Conservation (phyloP, 1,284 basidiomycete species). For the Amylostereum areolatum region DNA sequence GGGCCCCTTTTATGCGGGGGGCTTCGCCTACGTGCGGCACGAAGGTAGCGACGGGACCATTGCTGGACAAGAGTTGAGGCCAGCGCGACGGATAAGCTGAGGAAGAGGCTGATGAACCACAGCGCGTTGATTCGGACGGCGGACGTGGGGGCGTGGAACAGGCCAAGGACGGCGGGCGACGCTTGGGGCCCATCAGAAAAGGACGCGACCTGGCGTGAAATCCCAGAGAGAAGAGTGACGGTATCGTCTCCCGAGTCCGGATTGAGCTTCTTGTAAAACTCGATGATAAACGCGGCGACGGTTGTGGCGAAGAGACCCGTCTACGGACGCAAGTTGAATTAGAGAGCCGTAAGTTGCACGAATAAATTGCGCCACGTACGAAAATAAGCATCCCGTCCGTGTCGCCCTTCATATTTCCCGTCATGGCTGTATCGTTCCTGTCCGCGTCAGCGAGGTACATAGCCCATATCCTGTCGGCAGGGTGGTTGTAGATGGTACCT, state of each 20-base stretch:
- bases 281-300: neutral
- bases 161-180: neutral
- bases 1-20: conserved; percentile 1
- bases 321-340: neutral
- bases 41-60: conserved; percentile 5
- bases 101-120: neutral
- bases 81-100: neutral
- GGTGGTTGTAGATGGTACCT: no score
- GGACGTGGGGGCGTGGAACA: neutral
- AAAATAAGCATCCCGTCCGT: no score
- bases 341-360: neutral
- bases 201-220: neutral
- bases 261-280: neutral
- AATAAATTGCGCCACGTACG: no score
- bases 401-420: no score
- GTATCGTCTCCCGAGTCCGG: neutral
- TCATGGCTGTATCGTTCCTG: no score
- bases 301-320: neutral
- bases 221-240: no score
- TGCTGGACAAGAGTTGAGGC: neutral
- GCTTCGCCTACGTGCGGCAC: conserved; percentile 26
- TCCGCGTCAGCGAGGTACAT: no score
- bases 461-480: no score
- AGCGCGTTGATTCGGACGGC: neutral
- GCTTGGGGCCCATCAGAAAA: neutral